Evolutionary conservation across 1,284 basidiomycete genomes (phyloP).

Genomic region (Moniliella sp.): DNA sequence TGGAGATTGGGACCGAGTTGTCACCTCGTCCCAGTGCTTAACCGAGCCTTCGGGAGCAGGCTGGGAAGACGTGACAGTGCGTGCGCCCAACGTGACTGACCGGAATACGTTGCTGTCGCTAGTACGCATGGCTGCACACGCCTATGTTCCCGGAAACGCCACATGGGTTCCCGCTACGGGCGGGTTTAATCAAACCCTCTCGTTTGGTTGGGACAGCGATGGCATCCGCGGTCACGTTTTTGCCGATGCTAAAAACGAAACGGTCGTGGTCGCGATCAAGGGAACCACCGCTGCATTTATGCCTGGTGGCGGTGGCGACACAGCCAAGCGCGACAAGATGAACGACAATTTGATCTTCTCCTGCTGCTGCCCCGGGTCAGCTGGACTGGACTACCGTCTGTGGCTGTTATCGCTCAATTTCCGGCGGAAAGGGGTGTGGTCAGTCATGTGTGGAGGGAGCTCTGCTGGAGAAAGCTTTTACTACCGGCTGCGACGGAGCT

Average conservation of each 20-base stretch:
- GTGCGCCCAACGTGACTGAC: conserved; percentile 47
- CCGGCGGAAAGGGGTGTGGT: conserved; percentile 43
- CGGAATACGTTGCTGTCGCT: conserved; percentile 56
- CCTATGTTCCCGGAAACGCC: conserved; percentile 41
- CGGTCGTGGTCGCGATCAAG: conserved; percentile 74
- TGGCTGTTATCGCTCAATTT: conserved; percentile 47
- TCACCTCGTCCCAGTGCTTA: no score
- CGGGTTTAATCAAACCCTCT: conserved; percentile 42
- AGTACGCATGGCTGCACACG: conserved; percentile 84
- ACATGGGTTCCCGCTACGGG: conserved; percentile 6
- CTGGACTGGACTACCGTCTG: conserved; percentile 92
- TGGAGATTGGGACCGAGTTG: no score
- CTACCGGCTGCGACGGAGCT: conserved; percentile 58
- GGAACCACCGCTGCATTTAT: conserved; percentile 65
- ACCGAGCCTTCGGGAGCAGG: no score
- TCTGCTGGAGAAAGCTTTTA: conserved; percentile 67
- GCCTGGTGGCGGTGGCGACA: conserved; percentile 49
- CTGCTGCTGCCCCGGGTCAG: conserved; percentile 88
- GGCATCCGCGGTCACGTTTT: conserved; percentile 71
- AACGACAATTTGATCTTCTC: conserved; percentile 95
- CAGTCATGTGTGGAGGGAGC: conserved; percentile 59
- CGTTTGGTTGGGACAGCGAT: conserved; percentile 78
- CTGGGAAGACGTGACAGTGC: conserved; percentile 39
- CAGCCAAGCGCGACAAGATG: conserved; percentile 67
- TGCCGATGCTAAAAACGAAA: conserved; percentile 43